These are phyloP conservation scores for Turnera subulata DNA, from an alignment of 345 rosid genomes.

Conservation along the genomic window DNA sequence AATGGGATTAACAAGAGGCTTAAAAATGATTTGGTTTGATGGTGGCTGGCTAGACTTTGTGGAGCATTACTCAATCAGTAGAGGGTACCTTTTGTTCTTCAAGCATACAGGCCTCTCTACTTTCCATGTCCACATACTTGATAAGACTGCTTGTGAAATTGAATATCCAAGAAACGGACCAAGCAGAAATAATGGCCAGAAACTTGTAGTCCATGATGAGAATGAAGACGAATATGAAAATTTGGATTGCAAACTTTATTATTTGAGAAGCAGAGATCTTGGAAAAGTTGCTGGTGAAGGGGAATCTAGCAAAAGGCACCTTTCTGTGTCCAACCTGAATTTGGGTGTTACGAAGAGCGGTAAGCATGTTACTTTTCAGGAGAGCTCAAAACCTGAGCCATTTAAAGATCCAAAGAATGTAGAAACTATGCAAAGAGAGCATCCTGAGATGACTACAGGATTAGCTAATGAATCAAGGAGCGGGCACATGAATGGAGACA, in stretches of 20 bases:
- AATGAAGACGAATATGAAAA: neutral
- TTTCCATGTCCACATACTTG: constrained; percentile 12
- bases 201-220: neutral
- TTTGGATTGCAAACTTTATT: neutral
- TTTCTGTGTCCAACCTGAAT: constrained; percentile 15
- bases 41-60: constrained; percentile 16
- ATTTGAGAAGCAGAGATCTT: neutral
- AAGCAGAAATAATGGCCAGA: neutral
- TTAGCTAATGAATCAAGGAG: constrained; percentile 2
- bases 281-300: neutral
- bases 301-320: constrained; percentile 13
- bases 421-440: constrained; percentile 14
- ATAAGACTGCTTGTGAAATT: constrained; percentile 7
- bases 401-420: constrained; percentile 3
- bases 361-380: constrained; percentile 1
- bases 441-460: constrained; percentile 1
- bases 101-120: constrained; percentile 4
- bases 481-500: neutral
- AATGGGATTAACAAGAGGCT: neutral
- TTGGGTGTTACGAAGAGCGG: neutral
- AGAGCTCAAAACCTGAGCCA: neutral
- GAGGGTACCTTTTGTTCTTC: constrained; percentile 9
- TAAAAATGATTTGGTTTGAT: constrained; percentile 2
- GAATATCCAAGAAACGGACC: neutral
- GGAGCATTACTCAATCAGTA: constrained; percentile 5